Evolutionary conservation across 805 yeast species (phyloP).

Genomic region (Aciculoconidium aculeatum): DNA sequence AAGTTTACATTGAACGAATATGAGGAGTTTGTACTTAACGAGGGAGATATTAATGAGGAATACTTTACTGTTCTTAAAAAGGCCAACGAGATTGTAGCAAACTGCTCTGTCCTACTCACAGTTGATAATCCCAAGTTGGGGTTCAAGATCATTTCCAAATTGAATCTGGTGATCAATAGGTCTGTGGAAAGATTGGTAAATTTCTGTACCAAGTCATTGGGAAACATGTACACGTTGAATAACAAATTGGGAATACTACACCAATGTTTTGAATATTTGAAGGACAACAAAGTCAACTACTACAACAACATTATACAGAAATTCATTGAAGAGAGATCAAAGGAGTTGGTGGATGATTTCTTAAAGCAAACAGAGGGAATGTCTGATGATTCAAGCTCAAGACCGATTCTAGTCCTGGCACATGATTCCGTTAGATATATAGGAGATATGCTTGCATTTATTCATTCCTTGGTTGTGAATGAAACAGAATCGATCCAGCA

Average conservation of each 20-base stretch:
- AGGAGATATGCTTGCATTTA: constrained; percentile 84
- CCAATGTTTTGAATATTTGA: constrained; percentile 24
- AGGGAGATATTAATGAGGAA: constrained; percentile 42
- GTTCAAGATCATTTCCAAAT: constrained; percentile 53
- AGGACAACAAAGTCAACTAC: constrained; percentile 35
- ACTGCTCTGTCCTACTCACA: constrained; percentile 66
- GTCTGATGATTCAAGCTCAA: constrained; percentile 6
- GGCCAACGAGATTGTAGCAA: constrained; percentile 58
- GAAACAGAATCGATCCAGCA: constrained; percentile 73
- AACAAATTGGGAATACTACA: constrained; percentile 24
- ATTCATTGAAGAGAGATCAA: constrained; percentile 66
- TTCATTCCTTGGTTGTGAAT: constrained; percentile 80
- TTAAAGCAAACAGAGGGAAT: constrained; percentile 35
- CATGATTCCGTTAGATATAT: constrained; percentile 78
- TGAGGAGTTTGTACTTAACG: constrained; percentile 57
- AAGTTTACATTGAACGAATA: constrained; percentile 65
- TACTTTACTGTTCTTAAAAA: constrained; percentile 58
- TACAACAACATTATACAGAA: constrained; percentile 57
- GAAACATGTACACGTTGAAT: constrained; percentile 23
- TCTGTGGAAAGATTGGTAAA: constrained; percentile 24
- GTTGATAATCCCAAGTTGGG: constrained; percentile 66
- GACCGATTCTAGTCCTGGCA: constrained; percentile 59
- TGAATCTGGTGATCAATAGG: constrained; percentile 44
- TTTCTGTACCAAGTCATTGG: constrained; percentile 29
- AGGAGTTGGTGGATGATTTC: constrained; percentile 61